phyloP scores from a whole-genome alignment of 2,329 filamentous ascomycete genomes.

The Xylariaceae sp. region DNA sequence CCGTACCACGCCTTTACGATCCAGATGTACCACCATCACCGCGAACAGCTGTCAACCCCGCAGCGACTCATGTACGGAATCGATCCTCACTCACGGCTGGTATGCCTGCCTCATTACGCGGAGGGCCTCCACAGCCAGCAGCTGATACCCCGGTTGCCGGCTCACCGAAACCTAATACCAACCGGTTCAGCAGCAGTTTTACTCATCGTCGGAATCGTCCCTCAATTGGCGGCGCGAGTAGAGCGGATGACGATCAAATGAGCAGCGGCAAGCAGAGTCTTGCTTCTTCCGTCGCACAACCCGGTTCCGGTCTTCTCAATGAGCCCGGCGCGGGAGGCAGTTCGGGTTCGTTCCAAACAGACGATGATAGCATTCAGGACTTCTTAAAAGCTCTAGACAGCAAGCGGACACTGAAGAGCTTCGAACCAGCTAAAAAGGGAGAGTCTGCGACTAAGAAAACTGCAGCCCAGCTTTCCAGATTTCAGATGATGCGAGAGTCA shows the following conservation, averaged over 20 bases:
- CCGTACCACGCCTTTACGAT: slow-evolving; percentile 50
- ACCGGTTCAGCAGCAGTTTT: slow-evolving; percentile 91
- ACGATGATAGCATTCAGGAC: slow-evolving; percentile 90
- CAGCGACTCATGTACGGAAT: slow-evolving; percentile 58
- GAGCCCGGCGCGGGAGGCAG: slow-evolving; percentile 64
- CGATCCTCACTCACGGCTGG: slow-evolving; percentile 70
- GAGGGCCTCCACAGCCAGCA: slow-evolving; percentile 57
- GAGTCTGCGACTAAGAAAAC: slow-evolving; percentile 72
- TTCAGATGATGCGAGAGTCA: slow-evolving; percentile 83
- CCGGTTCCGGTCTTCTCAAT: slow-evolving; percentile 74
- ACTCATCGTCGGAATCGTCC: slow-evolving; percentile 75
- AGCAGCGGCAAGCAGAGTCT: slow-evolving; percentile 79
- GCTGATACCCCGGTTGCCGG: slow-evolving; percentile 64
- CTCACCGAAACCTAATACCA: slow-evolving; percentile 77
- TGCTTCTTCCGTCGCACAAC: slow-evolving; percentile 64
- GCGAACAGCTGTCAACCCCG: slow-evolving; percentile 45
- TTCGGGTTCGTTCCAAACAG: slow-evolving; percentile 65
- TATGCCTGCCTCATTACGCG: slow-evolving; percentile 69
- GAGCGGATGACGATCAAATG: slow-evolving; percentile 66
- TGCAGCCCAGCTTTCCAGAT: slow-evolving; percentile 75
- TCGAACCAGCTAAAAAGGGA: slow-evolving; percentile 63
- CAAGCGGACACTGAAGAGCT: slow-evolving; percentile 79
- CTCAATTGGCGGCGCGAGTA: slow-evolving; percentile 71
- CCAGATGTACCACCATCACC: slow-evolving; percentile 53
- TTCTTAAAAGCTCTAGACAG: slow-evolving; percentile 87